Conservation (phyloP, 2,329 filamentous ascomycete genomes). For the Fusarium nanum region DNA sequence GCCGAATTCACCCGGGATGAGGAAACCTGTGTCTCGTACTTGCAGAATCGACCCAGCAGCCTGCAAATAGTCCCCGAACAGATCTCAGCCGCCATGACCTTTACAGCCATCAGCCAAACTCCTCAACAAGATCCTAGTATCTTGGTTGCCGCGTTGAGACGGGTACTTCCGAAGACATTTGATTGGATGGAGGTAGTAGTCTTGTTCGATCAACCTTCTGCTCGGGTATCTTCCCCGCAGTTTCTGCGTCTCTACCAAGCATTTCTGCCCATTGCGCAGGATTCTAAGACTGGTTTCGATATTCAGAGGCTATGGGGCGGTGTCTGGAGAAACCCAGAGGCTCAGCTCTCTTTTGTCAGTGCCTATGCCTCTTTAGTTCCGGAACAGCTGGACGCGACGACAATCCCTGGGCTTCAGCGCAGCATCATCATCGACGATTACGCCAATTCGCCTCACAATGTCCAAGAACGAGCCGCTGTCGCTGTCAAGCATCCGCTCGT, state of each 20-base stretch:
- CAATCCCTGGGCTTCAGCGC: conserved; percentile 82
- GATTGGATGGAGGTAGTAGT: conserved; percentile 77
- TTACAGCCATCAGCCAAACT: conserved; percentile 68
- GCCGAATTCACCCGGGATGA: conserved; percentile 79
- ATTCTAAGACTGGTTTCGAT: conserved; percentile 69
- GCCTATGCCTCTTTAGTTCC: conserved; percentile 83
- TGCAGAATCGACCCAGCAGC: conserved; percentile 64
- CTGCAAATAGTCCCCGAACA: conserved; percentile 82
- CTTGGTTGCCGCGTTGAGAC: conserved; percentile 71
- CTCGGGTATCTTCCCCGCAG: conserved; percentile 81
- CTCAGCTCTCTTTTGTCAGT: conserved; percentile 92
- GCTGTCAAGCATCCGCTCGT: conserved; percentile 88
- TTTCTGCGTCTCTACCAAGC: conserved; percentile 86
- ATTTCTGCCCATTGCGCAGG: conserved; percentile 76
- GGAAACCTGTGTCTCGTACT: conserved; percentile 69
- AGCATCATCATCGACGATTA: conserved; percentile 77
- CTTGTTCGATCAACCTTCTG: conserved; percentile 81
- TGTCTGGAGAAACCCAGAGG: conserved; percentile 85
- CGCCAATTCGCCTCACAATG: conserved; percentile 59
- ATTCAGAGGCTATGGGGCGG: conserved; percentile 93
- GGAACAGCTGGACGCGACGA: conserved; percentile 82
- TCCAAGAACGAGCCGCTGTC: conserved; percentile 64
- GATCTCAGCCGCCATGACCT: conserved; percentile 81
- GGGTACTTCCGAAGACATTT: conserved; percentile 73
- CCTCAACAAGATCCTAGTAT: conserved; percentile 64